A percentile compares a stretch with the other conserved stretches of the same genome.
Evolutionary conservation across 495 filamentous ascomycete species (phyloP).

Genomic region (Neurospora terricola): DNA sequence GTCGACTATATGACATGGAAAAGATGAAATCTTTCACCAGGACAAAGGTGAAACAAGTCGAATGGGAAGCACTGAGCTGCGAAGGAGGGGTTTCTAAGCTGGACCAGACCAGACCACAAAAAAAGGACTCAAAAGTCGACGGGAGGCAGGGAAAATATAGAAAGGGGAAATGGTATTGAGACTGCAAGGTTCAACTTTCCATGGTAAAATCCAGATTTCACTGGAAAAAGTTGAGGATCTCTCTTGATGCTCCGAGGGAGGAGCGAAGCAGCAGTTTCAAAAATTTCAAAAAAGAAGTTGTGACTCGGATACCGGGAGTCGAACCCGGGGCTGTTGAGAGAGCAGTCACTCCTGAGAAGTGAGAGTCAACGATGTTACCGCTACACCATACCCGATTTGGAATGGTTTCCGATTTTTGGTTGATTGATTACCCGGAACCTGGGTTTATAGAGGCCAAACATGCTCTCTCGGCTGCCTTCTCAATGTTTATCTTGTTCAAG

Average conservation of each 20-base stretch:
- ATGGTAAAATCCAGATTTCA: background rate
- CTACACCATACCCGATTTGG: background rate
- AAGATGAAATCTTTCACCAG: background rate
- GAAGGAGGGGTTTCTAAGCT: background rate
- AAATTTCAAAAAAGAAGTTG: background rate
- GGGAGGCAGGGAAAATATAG: background rate
- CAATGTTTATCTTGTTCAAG: background rate
- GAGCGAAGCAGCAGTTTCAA: background rate
- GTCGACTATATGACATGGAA: background rate
- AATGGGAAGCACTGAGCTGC: background rate
- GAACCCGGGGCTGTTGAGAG: background rate
- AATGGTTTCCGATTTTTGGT: background rate
- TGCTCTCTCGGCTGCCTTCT: background rate
- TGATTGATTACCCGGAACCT: rapidly evolving
- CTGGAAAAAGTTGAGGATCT: background rate
- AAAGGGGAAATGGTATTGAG: background rate
- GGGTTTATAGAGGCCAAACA: background rate
- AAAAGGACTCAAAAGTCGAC: background rate
- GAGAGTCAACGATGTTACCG: background rate
- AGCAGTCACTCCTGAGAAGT: too few species aligned
- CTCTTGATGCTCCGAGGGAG: too few species aligned
- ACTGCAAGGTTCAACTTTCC: background rate
- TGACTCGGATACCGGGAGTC: background rate
- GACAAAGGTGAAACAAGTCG: background rate
- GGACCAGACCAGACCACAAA: background rate